phyloP scores from a whole-genome alignment of 78 protist species.

The Dictyostelium intermedium region DNA sequence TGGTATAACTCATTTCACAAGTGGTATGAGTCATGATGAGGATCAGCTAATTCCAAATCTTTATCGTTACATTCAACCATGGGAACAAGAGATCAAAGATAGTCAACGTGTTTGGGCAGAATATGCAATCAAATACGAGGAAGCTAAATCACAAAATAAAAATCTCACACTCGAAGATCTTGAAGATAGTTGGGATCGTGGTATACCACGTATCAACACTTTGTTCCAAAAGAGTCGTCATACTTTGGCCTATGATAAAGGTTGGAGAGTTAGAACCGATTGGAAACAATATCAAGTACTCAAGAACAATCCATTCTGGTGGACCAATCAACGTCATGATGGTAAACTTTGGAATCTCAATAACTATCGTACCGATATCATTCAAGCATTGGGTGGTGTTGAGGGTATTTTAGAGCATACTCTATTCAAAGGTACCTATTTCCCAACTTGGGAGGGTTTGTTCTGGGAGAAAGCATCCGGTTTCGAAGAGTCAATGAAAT shows the following conservation, averaged over 20 bases:
- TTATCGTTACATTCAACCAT: slow-evolving; percentile 98
- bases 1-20: slow-evolving; percentile 98
- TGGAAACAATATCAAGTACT: slow-evolving; percentile 98
- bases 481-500: slow-evolving; percentile 93
- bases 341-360: slow-evolving; percentile 99
- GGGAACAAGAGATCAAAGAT: slow-evolving; percentile 99
- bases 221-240: slow-evolving; percentile 98
- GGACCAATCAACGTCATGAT: slow-evolving; percentile 99
- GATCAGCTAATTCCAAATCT: slow-evolving; percentile 99
- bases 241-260: slow-evolving; percentile 99
- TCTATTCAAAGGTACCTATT: slow-evolving; percentile 99
- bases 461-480: slow-evolving; percentile 99
- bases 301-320: slow-evolving; percentile 97
- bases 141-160: slow-evolving; percentile 97
- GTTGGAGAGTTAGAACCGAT: slow-evolving; percentile 99
- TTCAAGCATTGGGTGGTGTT: slow-evolving; percentile 99
- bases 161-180: slow-evolving; percentile 99
- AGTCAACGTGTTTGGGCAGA: slow-evolving; percentile 99
- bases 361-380: slow-evolving; percentile 99
- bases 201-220: slow-evolving; percentile 99
- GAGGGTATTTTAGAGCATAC: slow-evolving; percentile 99
- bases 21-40: slow-evolving; percentile 99
- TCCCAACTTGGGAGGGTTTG: slow-evolving; percentile 99
- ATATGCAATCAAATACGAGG: slow-evolving; percentile 97
- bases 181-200: slow-evolving; percentile 99